Conservation (phyloP, 306 rosid genomes). For the Citrullus amarus region DNA sequence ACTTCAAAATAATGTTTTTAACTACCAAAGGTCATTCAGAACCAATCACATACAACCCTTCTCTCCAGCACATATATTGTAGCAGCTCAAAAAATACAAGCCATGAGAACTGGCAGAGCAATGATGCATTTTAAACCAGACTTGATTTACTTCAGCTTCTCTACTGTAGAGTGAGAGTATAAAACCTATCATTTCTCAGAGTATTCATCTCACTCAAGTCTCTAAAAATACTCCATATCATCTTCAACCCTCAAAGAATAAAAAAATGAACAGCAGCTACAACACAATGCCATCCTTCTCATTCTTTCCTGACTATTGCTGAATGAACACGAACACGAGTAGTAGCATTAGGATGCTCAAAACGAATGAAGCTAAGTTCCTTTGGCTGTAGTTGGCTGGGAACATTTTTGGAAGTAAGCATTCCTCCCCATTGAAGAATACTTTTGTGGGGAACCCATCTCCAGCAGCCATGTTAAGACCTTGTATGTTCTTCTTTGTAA, state of each 20-base stretch:
- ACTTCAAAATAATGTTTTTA: background rate
- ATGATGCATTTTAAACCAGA: background rate
- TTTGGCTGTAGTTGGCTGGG: conserved; percentile 40
- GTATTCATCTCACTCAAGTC: background rate
- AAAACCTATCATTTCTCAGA: background rate
- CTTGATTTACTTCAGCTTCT: background rate
- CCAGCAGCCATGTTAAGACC: conserved; percentile 45
- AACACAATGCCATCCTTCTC: background rate
- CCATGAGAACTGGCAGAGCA: background rate
- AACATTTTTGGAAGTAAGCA: conserved; percentile 58
- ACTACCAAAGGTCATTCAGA: background rate
- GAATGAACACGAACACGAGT: conserved; percentile 23
- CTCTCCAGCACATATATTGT: background rate
- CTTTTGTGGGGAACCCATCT: conserved; percentile 87
- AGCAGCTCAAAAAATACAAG: background rate
- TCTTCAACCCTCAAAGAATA: conserved; percentile 20
- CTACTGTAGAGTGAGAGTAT: background rate
- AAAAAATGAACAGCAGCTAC: conserved; percentile 27
- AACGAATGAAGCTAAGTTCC: conserved; percentile 18
- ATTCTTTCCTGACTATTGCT: conserved; percentile 18
- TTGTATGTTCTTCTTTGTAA: conserved; percentile 68
- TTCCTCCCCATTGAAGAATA: conserved; percentile 89
- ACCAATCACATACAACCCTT: background rate
- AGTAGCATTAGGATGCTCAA: conserved; percentile 21
- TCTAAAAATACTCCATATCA: background rate